Conservation (phyloP, 169 alveolate genomes). For the Plasmodium vinckei region DNA sequence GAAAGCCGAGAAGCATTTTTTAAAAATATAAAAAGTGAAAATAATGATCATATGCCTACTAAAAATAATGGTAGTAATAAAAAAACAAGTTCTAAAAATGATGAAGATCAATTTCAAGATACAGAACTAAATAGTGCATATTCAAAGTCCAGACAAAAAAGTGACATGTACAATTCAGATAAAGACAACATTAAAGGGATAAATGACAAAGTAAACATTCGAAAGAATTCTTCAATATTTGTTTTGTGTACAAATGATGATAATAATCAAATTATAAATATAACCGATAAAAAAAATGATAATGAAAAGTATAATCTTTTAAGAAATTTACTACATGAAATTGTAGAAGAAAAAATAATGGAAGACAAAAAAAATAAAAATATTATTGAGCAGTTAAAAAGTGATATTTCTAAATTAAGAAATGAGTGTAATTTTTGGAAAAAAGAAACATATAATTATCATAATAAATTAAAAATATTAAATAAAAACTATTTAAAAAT, state of each 20-base stretch:
- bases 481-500: conserved; percentile 41
- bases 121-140: too few relatives aligned
- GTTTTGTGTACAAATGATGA: conserved; percentile 20
- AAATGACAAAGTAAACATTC: not conserved
- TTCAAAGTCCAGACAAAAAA: not conserved
- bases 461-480: conserved; percentile 23
- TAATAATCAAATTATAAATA: not conserved
- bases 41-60: not conserved
- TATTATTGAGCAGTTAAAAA: conserved; percentile 16
- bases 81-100: not conserved
- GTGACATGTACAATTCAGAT: not conserved
- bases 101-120: not conserved
- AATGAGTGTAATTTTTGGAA: conserved; percentile 51
- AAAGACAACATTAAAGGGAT: not conserved
- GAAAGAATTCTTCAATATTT: conserved; percentile 6
- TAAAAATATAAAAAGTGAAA: conserved; percentile 12
- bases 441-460: conserved; percentile 43
- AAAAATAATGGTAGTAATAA: too few relatives aligned
- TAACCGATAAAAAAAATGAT: not conserved
- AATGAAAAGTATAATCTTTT: conserved; percentile 15
- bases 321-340: conserved; percentile 10
- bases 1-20: conserved; percentile 32
- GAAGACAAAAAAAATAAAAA: conserved; percentile 27
- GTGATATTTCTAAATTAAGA: conserved; percentile 3
- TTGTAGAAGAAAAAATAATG: conserved; percentile 1